Evolutionary conservation across 306 rosid genomes (phyloP).

Genomic region (Cucurbita ficifolia): DNA sequence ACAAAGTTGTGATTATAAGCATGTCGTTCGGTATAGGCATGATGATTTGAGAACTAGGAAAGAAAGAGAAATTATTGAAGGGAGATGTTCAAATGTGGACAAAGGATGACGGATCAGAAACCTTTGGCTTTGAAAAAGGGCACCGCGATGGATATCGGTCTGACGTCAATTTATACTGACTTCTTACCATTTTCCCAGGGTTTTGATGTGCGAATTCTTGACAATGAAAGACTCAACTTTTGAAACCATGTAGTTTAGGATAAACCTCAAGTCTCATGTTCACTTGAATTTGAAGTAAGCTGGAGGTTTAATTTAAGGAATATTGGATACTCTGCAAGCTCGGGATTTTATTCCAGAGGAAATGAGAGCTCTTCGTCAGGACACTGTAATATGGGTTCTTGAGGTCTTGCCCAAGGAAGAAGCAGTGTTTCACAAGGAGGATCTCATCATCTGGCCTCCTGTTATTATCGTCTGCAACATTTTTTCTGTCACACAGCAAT

Average conservation of each 20-base stretch:
- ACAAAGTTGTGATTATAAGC: slow-evolving; percentile 20
- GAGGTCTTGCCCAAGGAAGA: slow-evolving; percentile 49
- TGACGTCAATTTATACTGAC: slow-evolving; percentile 20
- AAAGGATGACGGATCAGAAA: slow-evolving; percentile 24
- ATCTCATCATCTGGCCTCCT: slow-evolving; percentile 92
- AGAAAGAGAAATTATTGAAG: slow-evolving; percentile 30
- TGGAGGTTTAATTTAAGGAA: slow-evolving; percentile 30
- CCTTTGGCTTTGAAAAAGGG: slow-evolving; percentile 27
- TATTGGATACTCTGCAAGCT: slow-evolving; percentile 13
- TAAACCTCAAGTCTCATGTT: slow-evolving; percentile 27
- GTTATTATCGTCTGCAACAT: slow-evolving; percentile 58
- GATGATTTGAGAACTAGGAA: slow-evolving; percentile 23
- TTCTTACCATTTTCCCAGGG: slow-evolving; percentile 27
- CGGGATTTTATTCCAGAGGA: slow-evolving; percentile 41
- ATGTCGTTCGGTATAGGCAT: slow-evolving; percentile 15
- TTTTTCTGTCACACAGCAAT: slow-evolving; percentile 48
- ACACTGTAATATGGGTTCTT: slow-evolving; percentile 75
- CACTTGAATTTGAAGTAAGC: slow-evolving; percentile 27
- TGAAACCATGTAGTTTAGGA: slow-evolving; percentile 22
- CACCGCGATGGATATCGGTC: slow-evolving; percentile 15
- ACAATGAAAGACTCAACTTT: slow-evolving; percentile 33
- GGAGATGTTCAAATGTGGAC: slow-evolving; percentile 26
- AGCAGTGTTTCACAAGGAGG: slow-evolving; percentile 78
- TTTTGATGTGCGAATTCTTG: slow-evolving; percentile 24
- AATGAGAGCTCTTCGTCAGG: slow-evolving; percentile 31